Evolutionary conservation across 495 filamentous ascomycete species (phyloP), one percentile per base, ranked within the genome.

Genomic region (Podospora comata): DNA sequence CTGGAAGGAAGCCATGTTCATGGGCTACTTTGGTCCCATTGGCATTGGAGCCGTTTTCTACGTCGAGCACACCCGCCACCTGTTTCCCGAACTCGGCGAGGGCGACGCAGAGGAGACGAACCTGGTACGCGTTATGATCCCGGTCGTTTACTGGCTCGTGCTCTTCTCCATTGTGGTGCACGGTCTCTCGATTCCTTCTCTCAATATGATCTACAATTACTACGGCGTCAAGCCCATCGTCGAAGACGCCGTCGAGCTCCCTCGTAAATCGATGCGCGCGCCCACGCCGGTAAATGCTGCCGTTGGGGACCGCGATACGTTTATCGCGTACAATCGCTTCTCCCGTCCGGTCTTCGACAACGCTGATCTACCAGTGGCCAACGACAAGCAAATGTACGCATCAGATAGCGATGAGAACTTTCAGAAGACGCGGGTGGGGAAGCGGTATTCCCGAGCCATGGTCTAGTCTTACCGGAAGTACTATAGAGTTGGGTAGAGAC

Each of bases 1-100:
- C 79, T 84, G 58, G 88, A 76, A 74, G 66, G 77, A 94, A 66
- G 91, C 92, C 3, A 75, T 89, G 5, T 94, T 95, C 69, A 91
- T 93, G 65, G 93, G 93, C 13, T 94, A 94, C 78, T 96, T 97
- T 74, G 92, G 92, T 2, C 93, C 93, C 4, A 95, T 97, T 67
- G 93, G 93, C 20, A 91, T 94, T 26, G 89, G 89, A 34, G 91
- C 93, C 2, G 83, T 96, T 44, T 96, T 95, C 79, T 96, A 97
- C 76, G 85, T 95, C 15, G 83, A 87, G 71, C 85, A 87, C 72
- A 81, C 86, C 0, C 82, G 83, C 28, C 75, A 85, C 64, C 76
- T 89, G 26, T 85, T 87, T 65, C 84, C 84, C 4, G 76, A 81
- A 44, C 80, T 79, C 5, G 80, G 82, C 9, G 62, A 80, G 28